Conservation (phyloP, 768 basidiomycete species). For the Multifurca ochricompacta region DNA sequence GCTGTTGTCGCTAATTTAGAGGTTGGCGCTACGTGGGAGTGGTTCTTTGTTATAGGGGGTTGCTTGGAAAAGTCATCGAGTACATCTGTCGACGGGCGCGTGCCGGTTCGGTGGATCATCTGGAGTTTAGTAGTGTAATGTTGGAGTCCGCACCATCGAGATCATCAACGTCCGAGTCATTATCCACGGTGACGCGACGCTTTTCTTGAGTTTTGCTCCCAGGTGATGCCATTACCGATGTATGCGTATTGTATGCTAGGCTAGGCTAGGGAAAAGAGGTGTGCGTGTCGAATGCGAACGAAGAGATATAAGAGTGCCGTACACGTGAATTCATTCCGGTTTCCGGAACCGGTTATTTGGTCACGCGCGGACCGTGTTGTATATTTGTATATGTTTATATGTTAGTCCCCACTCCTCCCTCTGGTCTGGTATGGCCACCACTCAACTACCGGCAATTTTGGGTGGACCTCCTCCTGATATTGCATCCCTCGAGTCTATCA, state of each 20-base stretch:
- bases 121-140: neutral
- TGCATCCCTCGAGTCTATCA: conserved; percentile 55
- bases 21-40: conserved; percentile 15
- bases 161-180: conserved; percentile 60
- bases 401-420: too few relatives aligned
- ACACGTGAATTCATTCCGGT: conserved; percentile 14
- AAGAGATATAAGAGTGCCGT: neutral
- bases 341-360: neutral
- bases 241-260: neutral
- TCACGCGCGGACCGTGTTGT: too few relatives aligned
- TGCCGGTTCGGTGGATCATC: neutral
- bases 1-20: conserved; percentile 17
- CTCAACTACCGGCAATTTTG: conserved; percentile 2
- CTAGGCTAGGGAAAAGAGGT: neutral
- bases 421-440: neutral
- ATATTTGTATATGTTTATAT: too few relatives aligned
- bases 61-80: conserved; percentile 37
- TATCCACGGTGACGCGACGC: conserved; percentile 8
- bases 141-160: conserved; percentile 42
- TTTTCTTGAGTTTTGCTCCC: conserved; percentile 1
- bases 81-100: conserved; percentile 33
- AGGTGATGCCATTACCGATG: conserved; percentile 2
- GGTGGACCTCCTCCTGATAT: conserved; percentile 9
- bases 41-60: conserved; percentile 20
- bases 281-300: neutral